Percentiles rank a stretch among this genome's conserved stretches.
Conservation (phyloP, 228 moss, liverwort and hornwort species). For the Sphagnum magellanicum region DNA sequence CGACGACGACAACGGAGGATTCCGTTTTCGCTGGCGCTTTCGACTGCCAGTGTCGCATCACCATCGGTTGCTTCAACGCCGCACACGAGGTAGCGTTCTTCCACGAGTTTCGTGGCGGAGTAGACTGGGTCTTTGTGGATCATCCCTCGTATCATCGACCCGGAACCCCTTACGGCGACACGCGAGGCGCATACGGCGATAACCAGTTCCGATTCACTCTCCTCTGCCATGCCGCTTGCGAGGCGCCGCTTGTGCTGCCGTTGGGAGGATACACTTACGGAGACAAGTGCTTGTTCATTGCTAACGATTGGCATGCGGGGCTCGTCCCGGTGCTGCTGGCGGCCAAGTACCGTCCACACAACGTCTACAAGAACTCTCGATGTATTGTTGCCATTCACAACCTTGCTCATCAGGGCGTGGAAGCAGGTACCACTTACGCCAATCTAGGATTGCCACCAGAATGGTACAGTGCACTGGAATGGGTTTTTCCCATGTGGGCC, state of each 20-base stretch:
- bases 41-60: slow-evolving; percentile 83
- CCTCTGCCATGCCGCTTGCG: slow-evolving; percentile 94
- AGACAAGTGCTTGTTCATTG: slow-evolving; percentile 79
- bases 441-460: slow-evolving; percentile 69
- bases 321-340: slow-evolving; percentile 92
- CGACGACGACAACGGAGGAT: slow-evolving; percentile 14
- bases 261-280: slow-evolving; percentile 88
- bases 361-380: slow-evolving; percentile 53
- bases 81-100: slow-evolving; percentile 85
- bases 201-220: slow-evolving; percentile 97
- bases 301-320: slow-evolving; percentile 97
- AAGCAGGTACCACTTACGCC: slow-evolving; percentile 72
- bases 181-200: slow-evolving; percentile 87
- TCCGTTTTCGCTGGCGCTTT: slow-evolving; percentile 54
- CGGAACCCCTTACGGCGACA: slow-evolving; percentile 94
- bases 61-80: slow-evolving; percentile 65
- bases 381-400: slow-evolving; percentile 81
- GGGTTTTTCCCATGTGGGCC: slow-evolving; percentile 98
- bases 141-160: slow-evolving; percentile 84
- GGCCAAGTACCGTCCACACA: slow-evolving; percentile 72
- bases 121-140: slow-evolving; percentile 99
- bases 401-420: slow-evolving; percentile 92
- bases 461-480: slow-evolving; percentile 95
- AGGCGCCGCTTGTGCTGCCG: slow-evolving; percentile 78
- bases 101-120: slow-evolving; percentile 81